These are phyloP conservation scores for Yamadazyma sp. DNA, from an alignment of 805 yeast species.

Conservation along the genomic window DNA sequence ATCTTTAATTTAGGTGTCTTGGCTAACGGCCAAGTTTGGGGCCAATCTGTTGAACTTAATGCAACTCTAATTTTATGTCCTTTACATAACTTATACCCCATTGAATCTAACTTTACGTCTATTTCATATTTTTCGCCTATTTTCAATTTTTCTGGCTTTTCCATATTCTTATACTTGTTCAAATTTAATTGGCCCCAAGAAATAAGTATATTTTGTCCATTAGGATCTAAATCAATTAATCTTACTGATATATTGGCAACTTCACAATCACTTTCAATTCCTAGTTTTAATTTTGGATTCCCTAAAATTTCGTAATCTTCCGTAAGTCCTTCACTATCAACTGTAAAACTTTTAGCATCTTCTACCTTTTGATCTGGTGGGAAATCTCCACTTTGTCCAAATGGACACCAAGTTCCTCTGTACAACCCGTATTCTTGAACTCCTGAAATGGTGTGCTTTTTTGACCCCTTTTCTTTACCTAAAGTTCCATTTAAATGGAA, in stretches of 20 bases:
- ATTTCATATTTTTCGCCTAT: slow-evolving; percentile 31
- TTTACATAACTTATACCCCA: slow-evolving; percentile 31
- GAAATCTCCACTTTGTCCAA: slow-evolving; percentile 45
- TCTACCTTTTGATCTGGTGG: slow-evolving; percentile 44
- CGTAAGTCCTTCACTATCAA: slow-evolving; percentile 27
- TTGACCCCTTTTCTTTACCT: background rate
- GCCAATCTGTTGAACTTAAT: slow-evolving; percentile 47
- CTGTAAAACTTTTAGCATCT: slow-evolving; percentile 36
- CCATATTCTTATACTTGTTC: slow-evolving; percentile 37
- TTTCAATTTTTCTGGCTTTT: slow-evolving; percentile 33
- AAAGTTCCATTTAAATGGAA: background rate
- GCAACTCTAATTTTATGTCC: slow-evolving; percentile 41
- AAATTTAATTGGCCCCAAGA: slow-evolving; percentile 47
- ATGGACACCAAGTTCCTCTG: slow-evolving; percentile 47
- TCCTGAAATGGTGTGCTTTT: slow-evolving; percentile 19
- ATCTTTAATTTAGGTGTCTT: slow-evolving; percentile 37
- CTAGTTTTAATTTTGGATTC: slow-evolving; percentile 29
- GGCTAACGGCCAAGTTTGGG: slow-evolving; percentile 45
- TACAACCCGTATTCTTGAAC: slow-evolving; percentile 39
- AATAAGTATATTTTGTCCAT: slow-evolving; percentile 34
- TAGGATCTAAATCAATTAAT: slow-evolving; percentile 38
- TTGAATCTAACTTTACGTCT: slow-evolving; percentile 34
- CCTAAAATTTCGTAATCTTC: slow-evolving; percentile 31
- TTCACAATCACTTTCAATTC: slow-evolving; percentile 32
- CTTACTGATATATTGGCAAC: slow-evolving; percentile 40